Percentiles rank a stretch among this genome's conserved stretches.
Evolutionary conservation across 2,329 filamentous ascomycete species (phyloP).

Genomic region (Coniochaeta prunicola): DNA sequence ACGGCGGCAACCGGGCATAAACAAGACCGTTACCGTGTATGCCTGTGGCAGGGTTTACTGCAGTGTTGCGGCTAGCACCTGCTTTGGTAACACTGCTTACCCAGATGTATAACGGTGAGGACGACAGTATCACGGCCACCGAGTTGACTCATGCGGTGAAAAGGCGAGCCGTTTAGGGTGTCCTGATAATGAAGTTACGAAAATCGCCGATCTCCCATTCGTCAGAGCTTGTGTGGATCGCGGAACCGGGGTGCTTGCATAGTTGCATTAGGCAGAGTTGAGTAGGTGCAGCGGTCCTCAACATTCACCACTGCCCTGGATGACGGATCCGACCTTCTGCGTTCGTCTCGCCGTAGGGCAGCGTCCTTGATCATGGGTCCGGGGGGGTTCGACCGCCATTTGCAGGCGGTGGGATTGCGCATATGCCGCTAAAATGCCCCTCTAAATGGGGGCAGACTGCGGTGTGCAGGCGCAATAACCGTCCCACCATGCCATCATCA

Average conservation of each 20-base stretch:
- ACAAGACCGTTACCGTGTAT: no score
- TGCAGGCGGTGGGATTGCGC: neutral
- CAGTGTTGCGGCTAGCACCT: neutral
- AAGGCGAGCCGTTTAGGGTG: neutral
- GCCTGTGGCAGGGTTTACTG: no score
- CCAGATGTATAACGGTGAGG: neutral
- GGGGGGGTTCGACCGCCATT: neutral
- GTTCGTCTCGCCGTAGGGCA: neutral
- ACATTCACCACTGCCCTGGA: neutral
- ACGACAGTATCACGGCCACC: neutral
- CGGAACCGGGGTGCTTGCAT: neutral
- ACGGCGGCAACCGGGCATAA: neutral
- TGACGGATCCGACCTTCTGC: no score
- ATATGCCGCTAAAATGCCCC: neutral
- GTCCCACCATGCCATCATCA: neutral
- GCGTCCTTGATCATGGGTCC: neutral
- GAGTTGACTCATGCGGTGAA: constrained; percentile 11
- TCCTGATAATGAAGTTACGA: neutral
- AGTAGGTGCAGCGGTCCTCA: constrained; percentile 6
- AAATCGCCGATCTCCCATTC: neutral
- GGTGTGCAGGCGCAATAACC: neutral
- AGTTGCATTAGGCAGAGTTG: constrained; percentile 8
- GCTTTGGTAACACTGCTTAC: neutral
- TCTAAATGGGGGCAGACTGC: neutral
- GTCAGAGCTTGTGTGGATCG: neutral